Base-by-base conservation (phyloP, 139 green algal genomes). In the Chlamydomonas incerta region DNA sequence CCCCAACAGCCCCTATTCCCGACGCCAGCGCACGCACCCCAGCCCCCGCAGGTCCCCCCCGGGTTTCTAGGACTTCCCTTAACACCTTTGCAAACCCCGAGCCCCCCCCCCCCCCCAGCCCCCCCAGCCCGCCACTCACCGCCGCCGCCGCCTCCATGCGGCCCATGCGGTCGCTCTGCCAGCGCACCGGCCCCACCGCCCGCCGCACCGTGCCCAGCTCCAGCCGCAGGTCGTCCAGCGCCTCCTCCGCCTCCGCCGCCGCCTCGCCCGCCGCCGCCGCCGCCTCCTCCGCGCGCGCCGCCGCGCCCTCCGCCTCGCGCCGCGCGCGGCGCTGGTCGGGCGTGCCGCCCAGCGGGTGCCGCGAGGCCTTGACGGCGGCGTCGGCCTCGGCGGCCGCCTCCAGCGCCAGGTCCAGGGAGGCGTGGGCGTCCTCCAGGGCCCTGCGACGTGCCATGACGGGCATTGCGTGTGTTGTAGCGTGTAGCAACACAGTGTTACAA, bases 131-230 rank as follows among this genome's bases (percentile, higher is more conserved):
- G 8, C 29, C 46, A 13, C 77, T 21, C 63, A 83, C 77, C 77
- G 65, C 41, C 37, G 37, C 58, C 41, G 20, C 46, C 46, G 2
- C 63, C 28, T 35, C 41, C 62, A 83, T 29, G 46, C 31, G 29
- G 46, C 41, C 60, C 77, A 83, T 74, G 17, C 77, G 63, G 14
- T 83, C 63, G 63, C 31, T 65, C 63, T 83, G 77, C 77, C 63
- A 74, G 29, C 63, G 29, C n/a, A 83, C 28, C 37, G 77, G 77
- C 65, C 13, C 77, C 77, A 23, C 41, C 62, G 77, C 77, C 63
- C 63, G 37, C 26, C 77, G 63, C 77, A 74, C 18, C 20, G 18
- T 65, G 37, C 5, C 35, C 77, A 83, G 13, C 62, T 74, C 62
- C 41, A 3, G 28, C 63, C 28, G 29, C 47, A 83, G 77, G 3